phyloP scores from a whole-genome alignment of 345 rosid genomes.

The thale cress (Arabidopsis thaliana) region DNA sequence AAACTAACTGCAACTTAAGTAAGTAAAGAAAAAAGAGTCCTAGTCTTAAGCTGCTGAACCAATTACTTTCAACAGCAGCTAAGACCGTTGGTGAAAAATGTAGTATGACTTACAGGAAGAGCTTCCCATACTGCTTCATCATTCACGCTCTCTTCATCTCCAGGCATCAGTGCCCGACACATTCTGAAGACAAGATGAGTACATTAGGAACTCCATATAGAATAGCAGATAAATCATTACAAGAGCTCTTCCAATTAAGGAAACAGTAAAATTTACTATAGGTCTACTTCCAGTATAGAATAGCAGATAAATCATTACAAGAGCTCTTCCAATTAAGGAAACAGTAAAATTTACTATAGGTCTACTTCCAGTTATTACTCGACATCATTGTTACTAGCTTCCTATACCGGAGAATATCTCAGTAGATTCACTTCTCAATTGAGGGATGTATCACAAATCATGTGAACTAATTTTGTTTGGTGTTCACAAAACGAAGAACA shows the following conservation, averaged over 20 bases:
- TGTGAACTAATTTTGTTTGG: background rate
- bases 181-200: conserved; percentile 56
- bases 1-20: conserved; percentile 15
- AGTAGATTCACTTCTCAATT: background rate
- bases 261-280: conserved; percentile 2
- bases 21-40: conserved; percentile 21
- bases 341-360: background rate
- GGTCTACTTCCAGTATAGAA: background rate
- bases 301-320: background rate
- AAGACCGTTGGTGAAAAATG: conserved; percentile 5
- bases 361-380: conserved; percentile 11
- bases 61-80: background rate
- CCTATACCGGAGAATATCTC: conserved; percentile 4
- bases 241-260: conserved; percentile 6
- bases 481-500: conserved; percentile 8
- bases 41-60: conserved; percentile 4
- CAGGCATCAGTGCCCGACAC: conserved; percentile 96
- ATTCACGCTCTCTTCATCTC: conserved; percentile 84
- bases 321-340: conserved; percentile 1
- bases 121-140: conserved; percentile 99
- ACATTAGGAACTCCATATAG: background rate
- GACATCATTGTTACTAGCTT: conserved; percentile 1
- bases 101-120: conserved; percentile 73
- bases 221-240: background rate
- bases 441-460: background rate